phyloP scores from a whole-genome alignment of 768 basidiomycete genomes.

The Cubamyces lactineus region DNA sequence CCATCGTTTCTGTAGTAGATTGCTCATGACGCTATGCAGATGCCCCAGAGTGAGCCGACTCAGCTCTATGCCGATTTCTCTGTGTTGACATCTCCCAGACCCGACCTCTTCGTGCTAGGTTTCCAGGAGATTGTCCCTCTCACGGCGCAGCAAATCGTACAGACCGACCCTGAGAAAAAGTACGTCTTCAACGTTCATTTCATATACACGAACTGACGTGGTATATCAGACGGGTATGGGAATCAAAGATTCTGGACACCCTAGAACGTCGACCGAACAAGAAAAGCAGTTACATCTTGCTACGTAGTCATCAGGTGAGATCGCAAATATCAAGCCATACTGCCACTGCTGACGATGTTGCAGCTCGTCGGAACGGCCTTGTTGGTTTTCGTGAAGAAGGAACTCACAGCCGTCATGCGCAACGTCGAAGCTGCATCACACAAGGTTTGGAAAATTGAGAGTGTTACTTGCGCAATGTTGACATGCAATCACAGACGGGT shows the following conservation, averaged over 20 bases:
- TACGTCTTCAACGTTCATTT: constrained; percentile 30
- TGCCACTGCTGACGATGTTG: constrained; percentile 7
- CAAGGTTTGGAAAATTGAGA: constrained; percentile 62
- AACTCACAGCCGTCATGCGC: constrained; percentile 76
- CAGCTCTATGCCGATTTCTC: not conserved
- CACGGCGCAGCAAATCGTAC: constrained; percentile 96
- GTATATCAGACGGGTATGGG: constrained; percentile 76
- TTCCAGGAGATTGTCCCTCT: constrained; percentile 98
- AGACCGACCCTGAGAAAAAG: constrained; percentile 94
- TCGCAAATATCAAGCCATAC: not conserved
- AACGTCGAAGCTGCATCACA: constrained; percentile 91
- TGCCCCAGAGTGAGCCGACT: constrained; percentile 51
- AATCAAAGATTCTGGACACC: constrained; percentile 76
- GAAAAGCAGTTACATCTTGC: constrained; percentile 74
- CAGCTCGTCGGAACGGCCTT: constrained; percentile 95
- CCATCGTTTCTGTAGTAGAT: not conserved
- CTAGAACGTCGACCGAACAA: constrained; percentile 72
- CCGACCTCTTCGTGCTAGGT: constrained; percentile 88
- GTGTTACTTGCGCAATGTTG: not conserved
- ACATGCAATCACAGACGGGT: constrained; percentile 59
- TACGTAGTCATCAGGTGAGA: constrained; percentile 89
- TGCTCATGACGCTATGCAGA: constrained; percentile 28
- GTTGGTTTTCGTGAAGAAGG: constrained; percentile 79
- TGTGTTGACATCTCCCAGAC: constrained; percentile 45
- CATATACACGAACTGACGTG: not conserved